phyloP scores from a whole-genome alignment of 306 rosid species.

The Canavalia ensiformis region DNA sequence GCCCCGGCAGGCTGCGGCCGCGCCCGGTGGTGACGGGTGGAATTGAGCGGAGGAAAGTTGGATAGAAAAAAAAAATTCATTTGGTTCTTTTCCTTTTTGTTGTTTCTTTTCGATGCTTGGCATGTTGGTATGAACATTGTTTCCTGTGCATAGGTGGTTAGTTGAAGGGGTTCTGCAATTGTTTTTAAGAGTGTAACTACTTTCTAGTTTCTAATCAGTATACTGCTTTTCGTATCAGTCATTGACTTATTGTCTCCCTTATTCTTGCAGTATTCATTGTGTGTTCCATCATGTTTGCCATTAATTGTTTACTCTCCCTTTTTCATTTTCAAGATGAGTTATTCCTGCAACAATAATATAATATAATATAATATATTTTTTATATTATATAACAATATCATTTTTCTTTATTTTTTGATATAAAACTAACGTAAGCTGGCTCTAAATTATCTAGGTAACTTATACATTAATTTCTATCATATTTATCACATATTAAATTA shows the following conservation, averaged over 20 bases:
- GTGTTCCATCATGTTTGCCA: slow-evolving; percentile 1
- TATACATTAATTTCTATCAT: too few relatives aligned
- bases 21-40: slow-evolving; percentile 54
- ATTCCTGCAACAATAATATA: too few relatives aligned
- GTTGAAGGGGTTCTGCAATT: slow-evolving; percentile 40
- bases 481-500: too few relatives aligned
- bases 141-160: slow-evolving; percentile 58
- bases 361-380: too few relatives aligned
- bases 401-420: too few relatives aligned
- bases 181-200: slow-evolving; percentile 45
- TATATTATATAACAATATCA: too few relatives aligned
- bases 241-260: slow-evolving; percentile 23
- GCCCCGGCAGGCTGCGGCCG: slow-evolving; percentile 49
- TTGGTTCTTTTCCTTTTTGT: slow-evolving; percentile 3
- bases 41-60: slow-evolving; percentile 36
- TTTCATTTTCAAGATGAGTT: neutral
- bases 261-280: neutral
- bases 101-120: neutral
- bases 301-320: neutral
- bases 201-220: slow-evolving; percentile 45
- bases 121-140: slow-evolving; percentile 52
- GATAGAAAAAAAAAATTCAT: neutral
- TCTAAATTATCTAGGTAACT: too few relatives aligned
- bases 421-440: too few relatives aligned
- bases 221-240: slow-evolving; percentile 39